Conservation (phyloP, 2,329 filamentous ascomycete genomes). For the Epichloe glyceriae region DNA sequence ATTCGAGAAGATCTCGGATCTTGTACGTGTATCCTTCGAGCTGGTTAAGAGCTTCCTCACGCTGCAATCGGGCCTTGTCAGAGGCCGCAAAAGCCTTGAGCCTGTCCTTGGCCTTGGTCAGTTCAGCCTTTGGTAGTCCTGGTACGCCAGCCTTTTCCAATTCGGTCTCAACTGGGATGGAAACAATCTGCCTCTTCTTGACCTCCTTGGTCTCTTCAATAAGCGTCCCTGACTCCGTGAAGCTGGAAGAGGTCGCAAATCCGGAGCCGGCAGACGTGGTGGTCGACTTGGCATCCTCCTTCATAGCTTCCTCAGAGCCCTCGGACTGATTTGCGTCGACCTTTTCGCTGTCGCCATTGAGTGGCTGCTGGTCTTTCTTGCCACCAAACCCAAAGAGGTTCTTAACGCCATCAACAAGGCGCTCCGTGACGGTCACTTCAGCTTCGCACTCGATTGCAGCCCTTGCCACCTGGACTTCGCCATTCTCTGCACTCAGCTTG, state of each 20-base stretch:
- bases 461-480: slow-evolving; percentile 64
- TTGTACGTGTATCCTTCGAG: slow-evolving; percentile 92
- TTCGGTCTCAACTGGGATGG: slow-evolving; percentile 37
- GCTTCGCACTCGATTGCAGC: slow-evolving; percentile 78
- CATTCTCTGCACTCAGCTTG: slow-evolving; percentile 57
- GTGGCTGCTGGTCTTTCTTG: slow-evolving; percentile 70
- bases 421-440: slow-evolving; percentile 59
- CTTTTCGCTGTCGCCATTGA: slow-evolving; percentile 52
- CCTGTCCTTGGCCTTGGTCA: slow-evolving; percentile 48
- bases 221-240: slow-evolving; percentile 32
- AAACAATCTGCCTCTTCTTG: slow-evolving; percentile 47
- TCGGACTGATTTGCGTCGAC: slow-evolving; percentile 21
- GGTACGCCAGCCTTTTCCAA: slow-evolving; percentile 38
- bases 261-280: slow-evolving; percentile 8
- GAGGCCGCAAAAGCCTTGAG: slow-evolving; percentile 77
- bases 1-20: slow-evolving; percentile 68
- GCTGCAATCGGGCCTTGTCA: slow-evolving; percentile 60
- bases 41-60: slow-evolving; percentile 82
- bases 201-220: slow-evolving; percentile 34
- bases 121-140: slow-evolving; percentile 33
- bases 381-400: slow-evolving; percentile 82
- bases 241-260: slow-evolving; percentile 16
- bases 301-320: slow-evolving; percentile 25
- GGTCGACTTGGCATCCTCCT: slow-evolving; percentile 25
- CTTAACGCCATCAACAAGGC: slow-evolving; percentile 87